Evolutionary conservation across 768 basidiomycete species (phyloP).

Genomic region (Serendipita sp.): DNA sequence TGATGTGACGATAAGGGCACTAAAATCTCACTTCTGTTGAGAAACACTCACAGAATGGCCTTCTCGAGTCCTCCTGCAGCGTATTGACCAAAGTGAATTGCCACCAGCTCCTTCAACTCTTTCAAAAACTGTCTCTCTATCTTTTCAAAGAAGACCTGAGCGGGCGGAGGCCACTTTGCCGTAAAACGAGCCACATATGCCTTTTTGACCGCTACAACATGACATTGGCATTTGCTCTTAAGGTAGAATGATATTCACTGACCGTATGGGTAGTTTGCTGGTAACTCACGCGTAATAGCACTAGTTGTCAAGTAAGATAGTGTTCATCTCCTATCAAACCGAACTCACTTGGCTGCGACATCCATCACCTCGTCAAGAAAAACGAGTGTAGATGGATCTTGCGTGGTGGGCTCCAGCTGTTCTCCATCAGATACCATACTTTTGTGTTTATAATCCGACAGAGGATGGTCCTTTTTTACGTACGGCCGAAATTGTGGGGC

Average conservation of each 20-base stretch:
- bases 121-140: conserved; percentile 25
- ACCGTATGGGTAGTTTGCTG: conserved; percentile 47
- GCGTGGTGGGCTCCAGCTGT: conserved; percentile 7
- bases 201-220: not conserved
- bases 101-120: conserved; percentile 29
- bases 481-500: conserved; percentile 23
- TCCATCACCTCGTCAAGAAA: conserved; percentile 39
- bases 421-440: not conserved
- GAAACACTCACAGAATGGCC: conserved; percentile 27
- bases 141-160: conserved; percentile 27
- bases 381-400: conserved; percentile 16
- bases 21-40: not conserved
- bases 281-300: conserved; percentile 54
- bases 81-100: conserved; percentile 33
- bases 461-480: conserved; percentile 10
- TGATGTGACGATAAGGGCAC: conserved; percentile 14
- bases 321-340: not conserved
- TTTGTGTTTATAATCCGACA: not conserved
- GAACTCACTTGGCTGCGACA: conserved; percentile 31
- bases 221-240: conserved; percentile 21
- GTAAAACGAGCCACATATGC: conserved; percentile 6
- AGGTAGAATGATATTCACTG: conserved; percentile 30
- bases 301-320: conserved; percentile 21
- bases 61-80: conserved; percentile 38
- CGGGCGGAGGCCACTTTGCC: conserved; percentile 21